Evolutionary conservation across 306 rosid genomes (phyloP).

Genomic region (Castanopsis chinensis): DNA sequence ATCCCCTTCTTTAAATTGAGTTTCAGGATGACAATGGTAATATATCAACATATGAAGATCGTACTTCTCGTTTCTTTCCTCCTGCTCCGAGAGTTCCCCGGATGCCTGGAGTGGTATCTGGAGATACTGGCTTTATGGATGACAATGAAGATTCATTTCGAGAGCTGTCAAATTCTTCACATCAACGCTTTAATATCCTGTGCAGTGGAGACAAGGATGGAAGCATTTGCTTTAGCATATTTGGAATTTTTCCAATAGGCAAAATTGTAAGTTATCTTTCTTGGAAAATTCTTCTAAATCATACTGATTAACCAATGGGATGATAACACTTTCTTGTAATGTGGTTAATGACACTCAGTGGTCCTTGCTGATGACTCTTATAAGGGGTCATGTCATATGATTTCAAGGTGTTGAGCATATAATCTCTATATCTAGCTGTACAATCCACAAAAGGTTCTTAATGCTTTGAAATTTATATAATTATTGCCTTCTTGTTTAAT

Average conservation of each 20-base stretch:
- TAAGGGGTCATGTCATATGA: background rate
- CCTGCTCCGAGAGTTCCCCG: conserved; percentile 89
- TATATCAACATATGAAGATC: conserved; percentile 74
- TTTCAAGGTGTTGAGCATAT: background rate
- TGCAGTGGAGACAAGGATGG: conserved; percentile 96
- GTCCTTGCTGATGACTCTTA: background rate
- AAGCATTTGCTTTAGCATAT: conserved; percentile 84
- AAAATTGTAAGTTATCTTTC: conserved; percentile 63
- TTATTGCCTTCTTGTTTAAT: background rate
- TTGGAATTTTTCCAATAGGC: conserved; percentile 89
- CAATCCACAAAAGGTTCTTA: background rate
- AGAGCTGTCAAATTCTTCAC: conserved; percentile 85
- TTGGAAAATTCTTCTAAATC: conserved; percentile 11
- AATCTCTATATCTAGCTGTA: background rate
- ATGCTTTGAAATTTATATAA: too few species aligned
- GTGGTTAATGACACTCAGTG: background rate
- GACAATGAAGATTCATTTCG: conserved; percentile 76
- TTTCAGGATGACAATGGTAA: conserved; percentile 60
- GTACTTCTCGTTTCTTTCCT: conserved; percentile 90
- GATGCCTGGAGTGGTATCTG: conserved; percentile 89
- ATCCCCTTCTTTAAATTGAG: conserved; percentile 22
- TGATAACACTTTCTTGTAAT: conserved; percentile 3
- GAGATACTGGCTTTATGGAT: conserved; percentile 84
- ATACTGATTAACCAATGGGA: conserved; percentile 12
- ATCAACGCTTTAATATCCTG: conserved; percentile 78